phyloP scores from a whole-genome alignment of 257 asterid species.

The Nicotiana tomentosiformis region DNA sequence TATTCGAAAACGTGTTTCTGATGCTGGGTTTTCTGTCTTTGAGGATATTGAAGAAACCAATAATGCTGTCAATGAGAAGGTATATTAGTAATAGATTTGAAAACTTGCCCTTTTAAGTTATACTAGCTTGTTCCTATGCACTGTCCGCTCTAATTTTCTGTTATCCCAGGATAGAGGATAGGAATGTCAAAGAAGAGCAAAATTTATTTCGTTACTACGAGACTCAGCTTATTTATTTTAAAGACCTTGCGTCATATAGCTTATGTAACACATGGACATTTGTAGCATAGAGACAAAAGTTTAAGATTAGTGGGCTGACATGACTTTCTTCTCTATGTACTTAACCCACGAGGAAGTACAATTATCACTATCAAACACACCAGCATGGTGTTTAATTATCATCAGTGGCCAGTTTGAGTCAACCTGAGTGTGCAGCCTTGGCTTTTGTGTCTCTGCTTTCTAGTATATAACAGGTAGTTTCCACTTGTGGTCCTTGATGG shows the following conservation, averaged over 20 bases:
- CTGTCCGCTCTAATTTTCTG: not conserved
- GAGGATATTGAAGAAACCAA: constrained; percentile 50
- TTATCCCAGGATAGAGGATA: not conserved
- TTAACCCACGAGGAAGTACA: not conserved
- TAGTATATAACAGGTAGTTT: not conserved
- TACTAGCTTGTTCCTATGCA: constrained; percentile 5
- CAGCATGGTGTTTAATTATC: not conserved
- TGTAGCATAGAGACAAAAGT: not conserved
- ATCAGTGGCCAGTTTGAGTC: not conserved
- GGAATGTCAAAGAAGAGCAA: too few species aligned
- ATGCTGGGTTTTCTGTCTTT: constrained; percentile 63
- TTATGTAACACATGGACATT: not conserved
- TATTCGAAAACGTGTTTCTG: constrained; percentile 80
- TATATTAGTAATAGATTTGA: constrained; percentile 21
- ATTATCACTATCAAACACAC: not conserved
- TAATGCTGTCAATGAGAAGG: constrained; percentile 54
- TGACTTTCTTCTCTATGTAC: not conserved
- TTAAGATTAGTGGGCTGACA: not conserved
- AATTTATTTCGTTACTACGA: too few species aligned
- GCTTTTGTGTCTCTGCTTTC: not conserved
- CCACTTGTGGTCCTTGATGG: not conserved
- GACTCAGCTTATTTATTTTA: not conserved
- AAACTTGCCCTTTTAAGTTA: not conserved
- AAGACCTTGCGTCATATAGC: not conserved
- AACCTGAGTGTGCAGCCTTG: not conserved